A percentile compares a stretch with the other conserved stretches of the same genome.
Evolutionary conservation across 768 basidiomycete genomes (phyloP).

Genomic region (Amanita phalloides): DNA sequence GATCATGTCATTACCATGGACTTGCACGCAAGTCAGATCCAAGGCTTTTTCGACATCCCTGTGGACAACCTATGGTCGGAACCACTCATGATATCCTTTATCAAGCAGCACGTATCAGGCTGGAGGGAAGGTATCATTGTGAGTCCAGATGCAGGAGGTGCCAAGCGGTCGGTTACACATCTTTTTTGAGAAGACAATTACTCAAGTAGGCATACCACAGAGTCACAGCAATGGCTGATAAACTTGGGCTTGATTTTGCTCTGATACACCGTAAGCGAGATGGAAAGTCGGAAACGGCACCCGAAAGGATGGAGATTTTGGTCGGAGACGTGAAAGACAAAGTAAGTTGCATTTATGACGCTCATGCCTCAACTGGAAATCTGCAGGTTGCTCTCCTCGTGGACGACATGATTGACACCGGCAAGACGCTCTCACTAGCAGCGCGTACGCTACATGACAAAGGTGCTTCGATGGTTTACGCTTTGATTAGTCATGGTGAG

Average conservation of each 20-base stretch:
- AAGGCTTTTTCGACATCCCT: conserved; percentile 98
- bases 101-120: conserved; percentile 75
- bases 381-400: conserved; percentile 82
- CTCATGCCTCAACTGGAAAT: background rate
- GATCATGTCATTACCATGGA: conserved; percentile 99
- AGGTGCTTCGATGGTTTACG: conserved; percentile 81
- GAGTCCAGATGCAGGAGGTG: conserved; percentile 95
- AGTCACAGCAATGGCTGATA: conserved; percentile 91
- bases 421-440: conserved; percentile 79
- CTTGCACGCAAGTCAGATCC: conserved; percentile 94
- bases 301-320: conserved; percentile 83
- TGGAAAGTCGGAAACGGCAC: conserved; percentile 49
- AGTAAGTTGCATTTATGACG: conserved; percentile 22
- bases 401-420: conserved; percentile 98
- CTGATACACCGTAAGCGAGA: conserved; percentile 89
- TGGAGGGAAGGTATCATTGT: conserved; percentile 89
- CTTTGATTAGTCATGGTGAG: conserved; percentile 85
- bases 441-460: conserved; percentile 79
- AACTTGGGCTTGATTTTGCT: conserved; percentile 90
- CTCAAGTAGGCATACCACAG: conserved; percentile 27
- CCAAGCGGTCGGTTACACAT: conserved; percentile 70
- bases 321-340: conserved; percentile 93
- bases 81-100: conserved; percentile 89
- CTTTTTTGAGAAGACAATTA: conserved; percentile 2
- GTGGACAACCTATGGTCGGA: conserved; percentile 97